Percentiles rank a stretch among this genome's conserved stretches.
phyloP scores from a whole-genome alignment of 2,329 filamentous ascomycete genomes.

The Fusarium albosuccineum region DNA sequence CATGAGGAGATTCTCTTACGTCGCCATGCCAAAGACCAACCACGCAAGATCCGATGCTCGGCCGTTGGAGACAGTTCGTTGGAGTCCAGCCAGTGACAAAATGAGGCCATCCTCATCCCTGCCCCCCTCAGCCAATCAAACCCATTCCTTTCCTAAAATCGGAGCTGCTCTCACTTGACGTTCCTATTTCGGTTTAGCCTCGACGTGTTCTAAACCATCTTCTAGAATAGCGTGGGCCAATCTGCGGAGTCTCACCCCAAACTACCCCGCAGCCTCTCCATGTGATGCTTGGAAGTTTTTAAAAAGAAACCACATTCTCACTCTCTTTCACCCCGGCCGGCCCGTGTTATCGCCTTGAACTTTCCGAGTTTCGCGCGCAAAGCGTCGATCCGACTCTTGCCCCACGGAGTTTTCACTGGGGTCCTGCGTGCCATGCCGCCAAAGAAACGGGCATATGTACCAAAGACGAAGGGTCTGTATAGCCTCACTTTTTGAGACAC shows the following conservation, averaged over 20 bases:
- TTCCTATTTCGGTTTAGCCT: conserved; percentile 17
- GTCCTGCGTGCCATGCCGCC: conserved; percentile 36
- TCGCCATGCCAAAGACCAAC: not conserved
- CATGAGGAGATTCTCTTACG: conserved; percentile 4
- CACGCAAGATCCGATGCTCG: conserved; percentile 1
- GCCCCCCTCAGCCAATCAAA: not conserved
- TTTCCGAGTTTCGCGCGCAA: not conserved
- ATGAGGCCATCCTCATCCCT: conserved; percentile 6
- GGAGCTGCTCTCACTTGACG: conserved; percentile 25
- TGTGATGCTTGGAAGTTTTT: conserved; percentile 26
- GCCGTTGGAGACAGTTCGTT: conserved; percentile 5
- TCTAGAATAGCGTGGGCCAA: conserved; percentile 3
- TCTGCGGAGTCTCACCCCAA: conserved; percentile 1
- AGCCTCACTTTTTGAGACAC: not conserved
- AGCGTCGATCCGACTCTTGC: conserved; percentile 21
- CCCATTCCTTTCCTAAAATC: not conserved
- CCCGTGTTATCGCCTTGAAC: not conserved
- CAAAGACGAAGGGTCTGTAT: conserved; percentile 41
- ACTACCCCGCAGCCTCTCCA: not conserved
- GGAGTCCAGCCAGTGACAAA: conserved; percentile 6
- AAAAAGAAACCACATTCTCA: not conserved
- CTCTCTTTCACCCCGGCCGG: not conserved
- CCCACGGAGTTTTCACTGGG: not conserved
- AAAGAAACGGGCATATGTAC: conserved; percentile 44
- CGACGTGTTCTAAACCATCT: conserved; percentile 1